Evolutionary conservation across 495 filamentous ascomycete genomes (phyloP), one percentile per base, ranked within the genome.

Genomic region (Neurospora intermedia): DNA sequence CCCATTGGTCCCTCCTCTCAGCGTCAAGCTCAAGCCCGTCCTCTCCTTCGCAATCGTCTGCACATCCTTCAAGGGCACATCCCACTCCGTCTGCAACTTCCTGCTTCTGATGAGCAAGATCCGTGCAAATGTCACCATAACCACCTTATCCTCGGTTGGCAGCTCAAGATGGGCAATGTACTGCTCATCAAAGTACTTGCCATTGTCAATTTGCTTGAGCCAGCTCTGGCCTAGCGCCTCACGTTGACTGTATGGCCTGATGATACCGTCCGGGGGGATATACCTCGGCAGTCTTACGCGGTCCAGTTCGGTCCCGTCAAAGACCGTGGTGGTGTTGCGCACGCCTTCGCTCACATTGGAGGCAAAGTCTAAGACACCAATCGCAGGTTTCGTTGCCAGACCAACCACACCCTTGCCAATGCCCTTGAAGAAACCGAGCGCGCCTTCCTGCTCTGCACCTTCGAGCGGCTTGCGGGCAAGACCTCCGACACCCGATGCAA

Each of bases 161-260:
- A 99, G 90, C 79, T 98, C 96, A 27, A 99, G 87, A 75, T 99
- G 96, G 15, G 94, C 96, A 78, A 99, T 96, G 82, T 99, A 99
- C 78, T 94, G 88, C 81, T 98, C 96, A 83, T 95, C 90, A 88
- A 99, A 99, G 84, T 93, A 97, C 83, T 94, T 96, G 69, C 96
- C 96, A 73, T 97, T 94, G 78, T 98, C 96, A 2, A 96, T 87
- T 27, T 97, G 97, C 85, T 99, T 99, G 76, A 99, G 89, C 96
- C 96, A 99, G 84, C 94, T 97, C 81, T 99, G 96, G 10, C 96
- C 96, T 16, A 99, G 89, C 1, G 96, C 94, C 85, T 99, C 96
- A 18, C 96, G 93, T 81, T 98, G 94, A 16, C 89, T 93, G 85
- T 97, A 99, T 7, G 96, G 96, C 7, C 96, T 91, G 23, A 99